Percentiles rank a stretch among this genome's conserved stretches.
These are phyloP conservation scores for Pittosporum tobira DNA, from an alignment of 129 eudicot species.

Conservation along the genomic window DNA sequence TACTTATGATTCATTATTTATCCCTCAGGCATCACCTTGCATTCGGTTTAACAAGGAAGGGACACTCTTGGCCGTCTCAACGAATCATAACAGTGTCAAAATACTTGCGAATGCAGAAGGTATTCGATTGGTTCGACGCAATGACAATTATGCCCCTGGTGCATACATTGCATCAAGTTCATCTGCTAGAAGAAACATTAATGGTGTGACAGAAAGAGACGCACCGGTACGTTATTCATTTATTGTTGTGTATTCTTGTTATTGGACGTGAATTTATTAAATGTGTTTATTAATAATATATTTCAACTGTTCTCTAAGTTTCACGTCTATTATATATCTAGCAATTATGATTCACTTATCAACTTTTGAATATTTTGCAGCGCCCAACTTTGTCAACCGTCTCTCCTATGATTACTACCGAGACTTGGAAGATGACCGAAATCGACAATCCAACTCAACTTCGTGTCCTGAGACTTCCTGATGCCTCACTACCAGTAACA, in stretches of 20 bases:
- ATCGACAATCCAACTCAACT: constrained; percentile 50
- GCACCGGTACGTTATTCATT: constrained; percentile 5
- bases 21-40: constrained; percentile 62
- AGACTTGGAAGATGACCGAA: constrained; percentile 46
- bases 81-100: constrained; percentile 59
- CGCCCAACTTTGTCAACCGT: constrained; percentile 30
- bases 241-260: background rate
- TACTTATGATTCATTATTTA: background rate
- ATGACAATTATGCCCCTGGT: constrained; percentile 27
- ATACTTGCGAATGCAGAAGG: constrained; percentile 64
- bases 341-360: constrained; percentile 10
- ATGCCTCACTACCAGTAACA: constrained; percentile 32
- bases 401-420: constrained; percentile 28
- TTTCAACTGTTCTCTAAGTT: background rate
- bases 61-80: constrained; percentile 65
- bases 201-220: constrained; percentile 30
- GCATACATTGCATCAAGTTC: constrained; percentile 24
- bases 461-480: constrained; percentile 61
- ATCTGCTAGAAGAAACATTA: constrained; percentile 29
- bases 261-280: background rate
- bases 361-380: constrained; percentile 18
- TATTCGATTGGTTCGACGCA: constrained; percentile 26
- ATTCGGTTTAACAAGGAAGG: constrained; percentile 57
- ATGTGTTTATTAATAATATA: background rate
- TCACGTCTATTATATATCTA: background rate